These are phyloP conservation scores for Suillus spraguei DNA, from an alignment of 768 basidiomycete genomes.

Conservation along the genomic window DNA sequence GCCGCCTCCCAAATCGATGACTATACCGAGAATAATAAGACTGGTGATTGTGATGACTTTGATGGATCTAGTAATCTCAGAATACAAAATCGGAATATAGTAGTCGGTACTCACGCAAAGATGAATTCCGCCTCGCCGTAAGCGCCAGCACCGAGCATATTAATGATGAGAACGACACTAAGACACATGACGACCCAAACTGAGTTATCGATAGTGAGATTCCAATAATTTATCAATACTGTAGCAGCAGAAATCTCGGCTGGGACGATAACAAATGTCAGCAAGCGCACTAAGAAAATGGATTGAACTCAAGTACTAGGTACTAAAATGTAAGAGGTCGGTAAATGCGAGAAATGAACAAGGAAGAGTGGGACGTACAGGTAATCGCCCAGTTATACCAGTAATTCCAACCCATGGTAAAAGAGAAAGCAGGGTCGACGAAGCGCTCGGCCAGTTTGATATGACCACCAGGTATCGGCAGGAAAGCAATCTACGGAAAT, in stretches of 20 bases:
- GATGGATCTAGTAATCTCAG: conserved; percentile 53
- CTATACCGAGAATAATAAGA: conserved; percentile 65
- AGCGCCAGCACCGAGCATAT: conserved; percentile 72
- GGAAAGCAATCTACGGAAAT: conserved; percentile 62
- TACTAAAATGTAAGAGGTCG: conserved; percentile 18
- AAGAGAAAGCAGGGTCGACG: conserved; percentile 72
- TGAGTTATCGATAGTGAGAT: conserved; percentile 56
- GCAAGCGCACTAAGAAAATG: not conserved
- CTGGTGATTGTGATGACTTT: conserved; percentile 87
- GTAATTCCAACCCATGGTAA: conserved; percentile 57
- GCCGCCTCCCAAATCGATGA: conserved; percentile 89
- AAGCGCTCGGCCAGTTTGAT: conserved; percentile 84
- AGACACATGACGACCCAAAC: conserved; percentile 82
- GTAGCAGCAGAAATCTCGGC: conserved; percentile 49
- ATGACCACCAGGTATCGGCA: conserved; percentile 80
- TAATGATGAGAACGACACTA: conserved; percentile 75
- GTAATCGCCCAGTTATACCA: conserved; percentile 41
- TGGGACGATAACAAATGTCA: conserved; percentile 15
- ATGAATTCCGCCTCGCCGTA: conserved; percentile 88
- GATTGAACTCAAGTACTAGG: not conserved
- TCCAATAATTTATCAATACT: conserved; percentile 81
- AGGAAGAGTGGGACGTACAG: conserved; percentile 16
- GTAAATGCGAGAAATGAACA: conserved; percentile 19
- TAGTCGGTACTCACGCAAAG: conserved; percentile 56
- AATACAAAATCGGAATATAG: not conserved